Percentiles rank a stretch among this genome's conserved stretches.
These are phyloP conservation scores for Paraleonurus japonicus DNA, from an alignment of 257 asterid species.

Conservation along the genomic window DNA sequence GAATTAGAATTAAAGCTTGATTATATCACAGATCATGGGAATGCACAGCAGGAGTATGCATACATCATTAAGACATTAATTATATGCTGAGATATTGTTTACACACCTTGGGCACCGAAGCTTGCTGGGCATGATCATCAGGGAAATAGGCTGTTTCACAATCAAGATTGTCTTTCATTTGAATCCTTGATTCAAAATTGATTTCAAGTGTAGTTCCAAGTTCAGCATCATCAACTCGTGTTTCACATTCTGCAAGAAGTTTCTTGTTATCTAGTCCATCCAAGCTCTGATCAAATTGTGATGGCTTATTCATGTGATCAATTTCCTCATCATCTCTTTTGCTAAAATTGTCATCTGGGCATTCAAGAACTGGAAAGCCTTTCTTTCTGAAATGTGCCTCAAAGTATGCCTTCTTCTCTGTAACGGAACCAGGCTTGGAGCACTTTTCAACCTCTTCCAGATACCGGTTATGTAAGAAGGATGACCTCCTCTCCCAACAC, in stretches of 20 bases:
- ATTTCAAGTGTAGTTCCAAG: neutral
- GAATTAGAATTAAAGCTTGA: neutral
- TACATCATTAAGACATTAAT: neutral
- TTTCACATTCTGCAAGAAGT: slow-evolving; percentile 5
- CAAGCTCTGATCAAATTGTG: slow-evolving; percentile 24
- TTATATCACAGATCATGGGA: neutral
- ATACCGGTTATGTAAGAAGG: slow-evolving; percentile 67
- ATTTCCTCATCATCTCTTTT: slow-evolving; percentile 33
- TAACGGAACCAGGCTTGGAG: slow-evolving; percentile 73
- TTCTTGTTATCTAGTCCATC: slow-evolving; percentile 27
- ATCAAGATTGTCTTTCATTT: neutral
- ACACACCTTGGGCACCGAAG: slow-evolving; percentile 37
- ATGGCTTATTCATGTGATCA: slow-evolving; percentile 21
- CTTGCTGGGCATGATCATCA: neutral
- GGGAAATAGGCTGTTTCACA: neutral
- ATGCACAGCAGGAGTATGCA: too few relatives aligned
- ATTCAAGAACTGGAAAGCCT: slow-evolving; percentile 40
- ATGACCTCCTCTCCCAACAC: slow-evolving; percentile 80
- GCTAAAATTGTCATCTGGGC: slow-evolving; percentile 36
- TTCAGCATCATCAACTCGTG: neutral
- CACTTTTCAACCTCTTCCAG: slow-evolving; percentile 72
- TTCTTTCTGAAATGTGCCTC: slow-evolving; percentile 68
- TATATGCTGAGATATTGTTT: neutral
- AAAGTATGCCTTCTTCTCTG: slow-evolving; percentile 63
- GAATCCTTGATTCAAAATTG: neutral